These are phyloP conservation scores for Mycogone perniciosa DNA, from an alignment of 2,329 filamentous ascomycete genomes.

Conservation along the genomic window DNA sequence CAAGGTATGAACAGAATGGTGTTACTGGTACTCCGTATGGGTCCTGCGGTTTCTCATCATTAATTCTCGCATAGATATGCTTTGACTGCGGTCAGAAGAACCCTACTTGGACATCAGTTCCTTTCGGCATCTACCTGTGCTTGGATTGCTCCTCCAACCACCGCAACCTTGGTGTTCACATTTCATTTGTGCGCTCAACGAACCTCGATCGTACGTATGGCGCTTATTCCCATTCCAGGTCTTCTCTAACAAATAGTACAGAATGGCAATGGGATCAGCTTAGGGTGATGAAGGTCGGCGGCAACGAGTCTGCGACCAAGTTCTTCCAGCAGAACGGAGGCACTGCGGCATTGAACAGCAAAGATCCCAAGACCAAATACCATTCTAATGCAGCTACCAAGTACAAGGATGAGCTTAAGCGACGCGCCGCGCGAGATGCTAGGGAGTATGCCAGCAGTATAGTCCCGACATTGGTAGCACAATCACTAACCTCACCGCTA, in stretches of 20 bases:
- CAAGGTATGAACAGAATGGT: slow-evolving; percentile 56
- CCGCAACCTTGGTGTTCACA: slow-evolving; percentile 95
- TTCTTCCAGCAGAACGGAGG: slow-evolving; percentile 97
- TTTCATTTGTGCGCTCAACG: slow-evolving; percentile 96
- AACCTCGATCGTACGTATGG: slow-evolving; percentile 84
- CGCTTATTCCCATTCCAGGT: neutral
- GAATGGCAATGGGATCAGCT: slow-evolving; percentile 99
- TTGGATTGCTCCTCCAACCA: slow-evolving; percentile 97
- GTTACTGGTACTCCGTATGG: neutral
- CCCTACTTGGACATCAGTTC: slow-evolving; percentile 96
- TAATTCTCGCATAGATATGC: slow-evolving; percentile 60
- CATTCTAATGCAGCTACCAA: slow-evolving; percentile 87
- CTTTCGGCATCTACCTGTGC: slow-evolving; percentile 95
- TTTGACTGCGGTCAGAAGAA: slow-evolving; percentile 98
- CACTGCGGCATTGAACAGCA: slow-evolving; percentile 87
- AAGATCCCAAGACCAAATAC: slow-evolving; percentile 96
- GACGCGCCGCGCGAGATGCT: slow-evolving; percentile 74
- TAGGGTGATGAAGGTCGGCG: slow-evolving; percentile 94
- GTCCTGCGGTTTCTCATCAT: slow-evolving; percentile 11
- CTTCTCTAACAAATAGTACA: slow-evolving; percentile 28
- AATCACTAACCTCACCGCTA: slow-evolving; percentile 33
- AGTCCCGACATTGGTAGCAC: neutral
- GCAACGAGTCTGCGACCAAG: slow-evolving; percentile 96
- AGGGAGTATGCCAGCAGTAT: slow-evolving; percentile 59
- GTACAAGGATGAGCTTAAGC: slow-evolving; percentile 95